Evolutionary conservation across 192 early-diverging fungal genomes (phyloP), one percentile per base, ranked within the genome.

Genomic region (Geosiphon pyriformis): DNA sequence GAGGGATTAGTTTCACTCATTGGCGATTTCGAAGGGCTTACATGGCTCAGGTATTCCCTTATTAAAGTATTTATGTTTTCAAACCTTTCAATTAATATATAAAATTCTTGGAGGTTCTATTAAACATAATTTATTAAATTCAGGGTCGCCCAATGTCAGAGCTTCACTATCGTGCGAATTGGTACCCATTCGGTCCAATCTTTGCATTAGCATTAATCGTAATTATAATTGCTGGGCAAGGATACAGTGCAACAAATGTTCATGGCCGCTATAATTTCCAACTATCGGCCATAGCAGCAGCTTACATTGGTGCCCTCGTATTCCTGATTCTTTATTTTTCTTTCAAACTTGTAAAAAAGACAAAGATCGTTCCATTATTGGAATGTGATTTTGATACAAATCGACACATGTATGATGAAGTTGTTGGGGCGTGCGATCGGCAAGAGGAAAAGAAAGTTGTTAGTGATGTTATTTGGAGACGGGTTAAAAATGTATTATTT

Each of bases 11-110:
- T 34, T 59, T 90, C 7, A 86, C 87, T 47, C 93, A 97, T 66
- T 87, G 83, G 65, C 88, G 93, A 15, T 97, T 94, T 85, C 86
- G 92, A 49, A 78, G 80, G 22, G 93, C 92, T 18, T 90, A 85
- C 56, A 64, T 85, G 31, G 81, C 79, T 20, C 94, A 97, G 76
- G 83, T 35, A 71, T 15, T 69, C 77, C 42, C 54, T 86, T 6
- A 68, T 68, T n/a, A 67, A 73, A 34, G 75, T 90, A 50, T 82
- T 83, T 0, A 89, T 88, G 67, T 56, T 59, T 17, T 80, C 87
- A 0, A 76, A 80, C 1, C 74, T 85, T 50, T 84, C 77, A 59
- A 82, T 85, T 0, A 80, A 78, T 46, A 10, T 10, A 10, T 10
- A 10, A 46, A 10, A 46, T 46, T 10, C 17, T 10, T 46, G 17